Evolutionary conservation across 2,329 filamentous ascomycete species (phyloP), one percentile per base, ranked within the genome.

Genomic region (Fusarium brachygibbosum): DNA sequence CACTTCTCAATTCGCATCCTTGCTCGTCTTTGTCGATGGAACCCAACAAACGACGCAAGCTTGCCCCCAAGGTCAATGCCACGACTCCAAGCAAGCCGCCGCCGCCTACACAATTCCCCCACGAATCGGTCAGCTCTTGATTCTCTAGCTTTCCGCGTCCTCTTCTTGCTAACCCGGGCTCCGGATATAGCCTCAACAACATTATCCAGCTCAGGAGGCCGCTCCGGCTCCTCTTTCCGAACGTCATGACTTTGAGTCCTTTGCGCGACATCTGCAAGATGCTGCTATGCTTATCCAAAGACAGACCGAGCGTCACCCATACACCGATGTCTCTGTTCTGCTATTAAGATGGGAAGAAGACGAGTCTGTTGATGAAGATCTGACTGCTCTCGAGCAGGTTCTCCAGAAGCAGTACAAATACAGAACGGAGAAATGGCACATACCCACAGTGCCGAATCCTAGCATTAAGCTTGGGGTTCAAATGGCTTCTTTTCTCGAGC

Each of bases 251-350:
- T 91, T 90, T 78, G 88, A 90, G 77, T 85, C 87, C 54, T 90
- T 90, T 75, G 88, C 88, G 63, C 85, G 88, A 46, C 88, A 91
- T 79, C 83, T 91, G 44, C 88, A 91, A 75, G 88, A 90, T 83
- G 88, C 88, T 50, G 88, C 88, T 68, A 89, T 90, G 85, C 82
- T 89, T 73, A 89, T 91, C 70, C 87, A 89, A 75, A 84, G 86
- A 66, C 88, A 90, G 78, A 87, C 86, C 45, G 86, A 89, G 74
- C 84, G 83, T 60, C 82, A 83, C 5, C 84, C 84, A 7, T 89
- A 91, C 69, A 83, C 80, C 19, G 84, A 83, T 58, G 87, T 88
- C 16, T 89, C 87, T 6, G 88, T 89, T 13, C 78, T 91, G 34
- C 77, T 91, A 49, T 71, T 91, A 62, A 83, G 86, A 57, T 91